Conservation (phyloP, 495 filamentous ascomycete species). For the Aspergillus homomorphus region DNA sequence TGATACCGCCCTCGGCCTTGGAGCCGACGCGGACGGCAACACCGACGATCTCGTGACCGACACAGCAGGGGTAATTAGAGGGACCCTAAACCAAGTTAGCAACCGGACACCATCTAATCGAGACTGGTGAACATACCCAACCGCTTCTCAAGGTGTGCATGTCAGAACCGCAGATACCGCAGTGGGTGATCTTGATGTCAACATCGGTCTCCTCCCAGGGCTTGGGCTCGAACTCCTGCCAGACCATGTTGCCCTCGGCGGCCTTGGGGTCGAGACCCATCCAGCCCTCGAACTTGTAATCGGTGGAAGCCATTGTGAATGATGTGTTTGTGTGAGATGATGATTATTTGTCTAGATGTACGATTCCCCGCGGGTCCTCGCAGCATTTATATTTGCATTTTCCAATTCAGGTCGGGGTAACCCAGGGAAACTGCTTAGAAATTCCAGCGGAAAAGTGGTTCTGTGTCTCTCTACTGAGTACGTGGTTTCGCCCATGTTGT, state of each 20-base stretch:
- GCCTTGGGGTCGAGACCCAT: constrained; percentile 51
- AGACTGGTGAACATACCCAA: constrained; percentile 43
- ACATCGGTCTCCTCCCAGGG: constrained; percentile 71
- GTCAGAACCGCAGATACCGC: constrained; percentile 45
- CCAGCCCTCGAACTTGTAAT: constrained; percentile 71
- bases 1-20: constrained; percentile 55
- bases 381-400: not conserved
- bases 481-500: not conserved
- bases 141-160: constrained; percentile 65
- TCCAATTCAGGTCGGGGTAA: not conserved
- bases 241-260: constrained; percentile 66
- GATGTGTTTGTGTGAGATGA: not conserved
- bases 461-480: not conserved
- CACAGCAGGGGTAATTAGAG: constrained; percentile 60
- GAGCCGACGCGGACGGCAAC: constrained; percentile 68
- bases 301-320: constrained; percentile 11
- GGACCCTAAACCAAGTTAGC: constrained; percentile 25
- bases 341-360: not conserved
- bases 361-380: constrained; percentile 6
- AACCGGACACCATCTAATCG: not conserved
- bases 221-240: constrained; percentile 71
- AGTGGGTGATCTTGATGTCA: constrained; percentile 32
- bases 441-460: not conserved
- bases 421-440: constrained; percentile 3
- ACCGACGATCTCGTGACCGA: constrained; percentile 79